Evolutionary conservation across 305 asterid species (phyloP).

Genomic region (Rubia occidens): DNA sequence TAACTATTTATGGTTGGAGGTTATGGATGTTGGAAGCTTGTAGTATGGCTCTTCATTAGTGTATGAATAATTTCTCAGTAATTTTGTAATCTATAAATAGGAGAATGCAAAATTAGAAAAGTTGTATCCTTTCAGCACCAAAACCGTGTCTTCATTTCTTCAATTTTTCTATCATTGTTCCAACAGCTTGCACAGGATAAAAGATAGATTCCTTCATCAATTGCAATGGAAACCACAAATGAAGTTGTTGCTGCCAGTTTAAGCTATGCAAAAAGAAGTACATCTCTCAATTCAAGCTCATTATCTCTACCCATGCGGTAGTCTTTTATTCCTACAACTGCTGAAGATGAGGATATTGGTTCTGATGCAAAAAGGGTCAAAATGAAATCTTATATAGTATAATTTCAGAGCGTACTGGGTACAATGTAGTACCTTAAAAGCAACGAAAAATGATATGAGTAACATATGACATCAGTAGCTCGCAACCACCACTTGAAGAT

Average conservation of each 20-base stretch:
- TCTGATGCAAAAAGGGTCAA: constrained; percentile 53
- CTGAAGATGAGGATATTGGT: constrained; percentile 65
- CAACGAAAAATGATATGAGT: constrained; percentile 88
- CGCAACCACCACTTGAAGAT: too few species aligned
- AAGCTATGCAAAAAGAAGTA: constrained; percentile 93
- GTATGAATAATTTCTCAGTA: too few species aligned
- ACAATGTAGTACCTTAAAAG: constrained; percentile 68
- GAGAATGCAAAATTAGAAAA: too few species aligned
- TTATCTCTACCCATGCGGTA: constrained; percentile 11
- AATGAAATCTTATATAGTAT: constrained; percentile 16
- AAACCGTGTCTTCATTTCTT: too few species aligned
- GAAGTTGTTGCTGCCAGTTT: constrained; percentile 34
- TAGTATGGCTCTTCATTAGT: too few species aligned
- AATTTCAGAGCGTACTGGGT: constrained; percentile 68
- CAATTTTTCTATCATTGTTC: too few species aligned
- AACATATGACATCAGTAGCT: constrained; percentile 6
- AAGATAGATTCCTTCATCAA: constrained; percentile 49
- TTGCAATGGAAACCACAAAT: constrained; percentile 23
- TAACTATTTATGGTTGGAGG: too few species aligned
- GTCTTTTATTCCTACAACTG: constrained; percentile 36
- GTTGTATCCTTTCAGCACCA: too few species aligned
- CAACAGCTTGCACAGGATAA: too few species aligned
- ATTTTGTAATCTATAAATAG: too few species aligned
- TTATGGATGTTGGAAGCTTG: too few species aligned
- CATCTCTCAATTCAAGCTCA: constrained; percentile 10